Conservation (phyloP, 768 basidiomycete genomes). For the Leccinum pellstonianum region DNA sequence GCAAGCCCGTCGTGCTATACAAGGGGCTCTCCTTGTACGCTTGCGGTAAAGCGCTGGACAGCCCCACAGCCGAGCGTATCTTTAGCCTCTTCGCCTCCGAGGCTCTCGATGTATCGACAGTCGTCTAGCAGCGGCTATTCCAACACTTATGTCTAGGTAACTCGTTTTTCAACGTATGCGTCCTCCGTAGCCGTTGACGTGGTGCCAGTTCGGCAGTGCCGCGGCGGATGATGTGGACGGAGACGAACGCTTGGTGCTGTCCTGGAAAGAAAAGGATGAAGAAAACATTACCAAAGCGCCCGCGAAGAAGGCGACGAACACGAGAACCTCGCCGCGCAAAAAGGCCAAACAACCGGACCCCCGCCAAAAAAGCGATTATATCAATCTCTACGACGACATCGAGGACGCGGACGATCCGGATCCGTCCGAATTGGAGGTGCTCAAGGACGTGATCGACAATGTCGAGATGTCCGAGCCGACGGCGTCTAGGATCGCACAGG, state of each 20-base stretch:
- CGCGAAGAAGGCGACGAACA: conserved; percentile 9
- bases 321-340: conserved; percentile 10
- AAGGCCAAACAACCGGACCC: conserved; percentile 24
- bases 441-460: no score
- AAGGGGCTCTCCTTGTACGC: conserved; percentile 55
- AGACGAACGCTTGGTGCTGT: conserved; percentile 18
- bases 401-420: conserved; percentile 10
- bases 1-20: conserved; percentile 40
- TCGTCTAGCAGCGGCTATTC: conserved; percentile 48
- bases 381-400: conserved; percentile 31
- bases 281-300: conserved; percentile 1
- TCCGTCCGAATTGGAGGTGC: no score
- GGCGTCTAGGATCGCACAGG: no score
- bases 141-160: conserved; percentile 52
- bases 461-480: no score
- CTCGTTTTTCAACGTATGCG: neutral
- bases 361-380: neutral
- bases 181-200: conserved; percentile 1
- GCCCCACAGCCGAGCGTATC: conserved; percentile 62
- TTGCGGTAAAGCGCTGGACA: conserved; percentile 46
- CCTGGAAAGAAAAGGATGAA: conserved; percentile 29
- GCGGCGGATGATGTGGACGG: conserved; percentile 10
- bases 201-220: conserved; percentile 17
- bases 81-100: conserved; percentile 54
- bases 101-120: conserved; percentile 45